Base-by-base conservation (phyloP, 140 eudicot species). In the Oenanthe javanica region DNA sequence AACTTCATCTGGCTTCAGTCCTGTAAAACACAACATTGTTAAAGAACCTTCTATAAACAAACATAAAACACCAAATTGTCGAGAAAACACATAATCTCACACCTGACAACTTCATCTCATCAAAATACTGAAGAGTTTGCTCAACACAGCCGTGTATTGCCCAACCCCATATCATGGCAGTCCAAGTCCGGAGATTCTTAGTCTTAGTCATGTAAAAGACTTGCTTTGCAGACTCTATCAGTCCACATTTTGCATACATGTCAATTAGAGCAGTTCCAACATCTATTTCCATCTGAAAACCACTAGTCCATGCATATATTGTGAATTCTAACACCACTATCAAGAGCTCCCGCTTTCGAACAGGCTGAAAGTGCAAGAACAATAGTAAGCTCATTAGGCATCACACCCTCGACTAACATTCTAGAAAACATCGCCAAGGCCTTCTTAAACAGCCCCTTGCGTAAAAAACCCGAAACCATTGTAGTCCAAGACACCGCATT, bases 241-340 rank as follows among this genome's bases (percentile, higher is more conserved):
- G 72, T 10, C 96, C 94, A 86, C 97, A 93, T 83, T 93, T 93
- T 45, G 94, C 94, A 78, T 91, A 93, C 96, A 93, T 89, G 79
- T 90, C 97, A 54, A 91, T 85, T 36, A 91, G 83, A 79, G 95
- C 88, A 83, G 83, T 77, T 23, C 82, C 84, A 70, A 89, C 80
- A 48, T 66, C 91, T 77, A 36, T 81, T 21, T 57, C 86, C 76
- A 89, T 81, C 79, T 47, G 55, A 25, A 82, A 80, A 45, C 89
- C 86, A 76, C 85, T 80, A 48, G 18, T 78, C 79, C 77, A 67
- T 4, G 86, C 52, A 79, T 83, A 85, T n/a, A 16, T 81, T 72
- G 74, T 87, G 89, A 40, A 89, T 82, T 52, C 81, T 78, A 23
- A 67, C 79, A 70, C 93, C 93, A 0, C 87, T 86, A 19, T 87